phyloP scores from a whole-genome alignment of 805 yeast species.

The Ogataea nakhonphanomensis region DNA sequence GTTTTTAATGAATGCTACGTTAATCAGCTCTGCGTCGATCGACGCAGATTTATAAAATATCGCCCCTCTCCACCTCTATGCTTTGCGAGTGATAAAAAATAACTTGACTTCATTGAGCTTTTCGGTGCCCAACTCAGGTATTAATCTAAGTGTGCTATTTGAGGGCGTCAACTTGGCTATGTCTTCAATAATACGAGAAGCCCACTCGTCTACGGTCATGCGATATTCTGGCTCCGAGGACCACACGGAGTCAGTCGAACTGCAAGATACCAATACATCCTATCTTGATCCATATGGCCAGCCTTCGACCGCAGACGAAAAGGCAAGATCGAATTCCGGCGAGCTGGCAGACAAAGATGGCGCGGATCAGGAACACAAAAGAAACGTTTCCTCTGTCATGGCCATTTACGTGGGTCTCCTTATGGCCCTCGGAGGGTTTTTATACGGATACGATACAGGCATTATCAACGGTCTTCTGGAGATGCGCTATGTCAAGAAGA shows the following conservation, averaged over 20 bases:
- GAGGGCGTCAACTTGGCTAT: not conserved
- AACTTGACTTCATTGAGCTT: not conserved
- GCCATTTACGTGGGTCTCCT: constrained; percentile 73
- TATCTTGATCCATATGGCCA: constrained; percentile 5
- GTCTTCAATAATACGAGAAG: not conserved
- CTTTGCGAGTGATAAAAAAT: constrained; percentile 1
- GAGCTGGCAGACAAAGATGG: not conserved
- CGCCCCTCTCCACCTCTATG: constrained; percentile 3
- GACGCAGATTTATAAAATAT: not conserved
- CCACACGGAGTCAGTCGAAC: not conserved
- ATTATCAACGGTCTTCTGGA: constrained; percentile 74
- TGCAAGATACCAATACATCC: constrained; percentile 1
- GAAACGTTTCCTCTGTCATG: constrained; percentile 47
- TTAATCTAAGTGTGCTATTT: not conserved
- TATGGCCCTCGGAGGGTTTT: constrained; percentile 88
- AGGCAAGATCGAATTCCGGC: not conserved
- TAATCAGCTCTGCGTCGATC: constrained; percentile 1
- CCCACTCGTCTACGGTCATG: not conserved
- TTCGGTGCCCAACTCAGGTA: not conserved
- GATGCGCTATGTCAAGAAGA: constrained; percentile 60
- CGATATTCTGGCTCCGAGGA: not conserved
- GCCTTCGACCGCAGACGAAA: constrained; percentile 6
- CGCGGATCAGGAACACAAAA: constrained; percentile 4
- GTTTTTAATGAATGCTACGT: constrained; percentile 5
- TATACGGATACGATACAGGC: constrained; percentile 90